Percentiles rank a stretch among this genome's conserved stretches.
These are phyloP conservation scores for Eimeria zaria DNA, from an alignment of 169 alveolate species.

Conservation along the genomic window DNA sequence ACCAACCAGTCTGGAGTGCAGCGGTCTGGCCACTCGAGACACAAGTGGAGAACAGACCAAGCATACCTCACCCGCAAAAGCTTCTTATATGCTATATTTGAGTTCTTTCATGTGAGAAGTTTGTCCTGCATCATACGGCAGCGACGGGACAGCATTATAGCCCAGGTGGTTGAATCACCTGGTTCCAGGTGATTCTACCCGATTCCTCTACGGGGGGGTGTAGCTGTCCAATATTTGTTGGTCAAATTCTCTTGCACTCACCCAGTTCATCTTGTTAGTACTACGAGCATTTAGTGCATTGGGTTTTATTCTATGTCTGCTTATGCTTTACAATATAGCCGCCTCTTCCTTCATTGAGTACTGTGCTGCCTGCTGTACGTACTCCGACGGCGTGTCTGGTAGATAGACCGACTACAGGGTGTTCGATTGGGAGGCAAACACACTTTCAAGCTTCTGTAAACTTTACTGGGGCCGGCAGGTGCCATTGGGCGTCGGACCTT, in stretches of 20 bases:
- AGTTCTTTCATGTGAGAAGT: background rate
- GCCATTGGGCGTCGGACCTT: background rate
- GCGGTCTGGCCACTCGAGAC: constrained; percentile 18
- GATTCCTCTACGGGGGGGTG: background rate
- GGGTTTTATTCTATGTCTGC: background rate
- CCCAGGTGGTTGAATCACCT: background rate
- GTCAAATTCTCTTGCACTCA: background rate
- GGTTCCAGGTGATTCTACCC: background rate
- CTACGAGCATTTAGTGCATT: background rate
- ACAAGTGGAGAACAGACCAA: background rate
- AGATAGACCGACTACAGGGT: no score
- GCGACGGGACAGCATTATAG: no score
- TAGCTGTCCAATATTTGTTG: background rate
- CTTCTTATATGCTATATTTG: background rate
- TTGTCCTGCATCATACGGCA: background rate
- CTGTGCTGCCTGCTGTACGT: background rate
- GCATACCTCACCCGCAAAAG: background rate
- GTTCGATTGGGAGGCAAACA: background rate
- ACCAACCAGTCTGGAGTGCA: no score
- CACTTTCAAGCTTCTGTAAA: background rate
- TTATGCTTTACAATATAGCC: background rate
- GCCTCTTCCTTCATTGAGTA: background rate
- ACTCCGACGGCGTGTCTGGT: background rate
- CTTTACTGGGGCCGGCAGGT: background rate
- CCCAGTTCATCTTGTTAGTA: background rate